phyloP scores from a whole-genome alignment of 371 early-diverging fungal genomes.

The Circinella minor region DNA sequence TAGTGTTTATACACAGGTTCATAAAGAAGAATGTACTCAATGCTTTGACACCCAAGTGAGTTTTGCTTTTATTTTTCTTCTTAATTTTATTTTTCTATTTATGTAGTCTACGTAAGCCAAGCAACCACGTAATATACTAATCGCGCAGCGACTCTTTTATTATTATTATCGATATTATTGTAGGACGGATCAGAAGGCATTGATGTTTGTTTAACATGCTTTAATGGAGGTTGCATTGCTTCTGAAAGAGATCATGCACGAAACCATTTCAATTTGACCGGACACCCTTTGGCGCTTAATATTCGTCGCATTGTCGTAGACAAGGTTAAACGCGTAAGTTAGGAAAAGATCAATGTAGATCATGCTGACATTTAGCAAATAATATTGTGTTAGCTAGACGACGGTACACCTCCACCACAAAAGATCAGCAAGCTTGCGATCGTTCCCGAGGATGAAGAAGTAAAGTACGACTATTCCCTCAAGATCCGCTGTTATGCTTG shows the following conservation, averaged over 20 bases:
- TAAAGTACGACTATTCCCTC: constrained; percentile 72
- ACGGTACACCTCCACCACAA: constrained; percentile 66
- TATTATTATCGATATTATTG: neutral
- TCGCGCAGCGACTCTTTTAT: neutral
- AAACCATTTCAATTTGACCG: constrained; percentile 70
- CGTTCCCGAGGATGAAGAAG: constrained; percentile 70
- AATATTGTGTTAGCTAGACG: constrained; percentile 20
- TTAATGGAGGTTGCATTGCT: constrained; percentile 86
- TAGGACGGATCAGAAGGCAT: constrained; percentile 78
- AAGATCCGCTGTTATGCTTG: constrained; percentile 76
- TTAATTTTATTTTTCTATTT: no score
- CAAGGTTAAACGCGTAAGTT: constrained; percentile 40
- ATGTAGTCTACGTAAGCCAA: no score
- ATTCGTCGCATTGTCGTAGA: constrained; percentile 70
- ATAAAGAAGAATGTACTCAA: constrained; percentile 95
- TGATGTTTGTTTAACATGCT: constrained; percentile 93
- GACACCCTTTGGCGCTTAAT: constrained; percentile 85
- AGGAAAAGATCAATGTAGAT: constrained; percentile 6
- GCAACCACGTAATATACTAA: neutral
- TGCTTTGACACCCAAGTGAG: constrained; percentile 90
- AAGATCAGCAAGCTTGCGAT: constrained; percentile 94
- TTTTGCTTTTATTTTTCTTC: neutral
- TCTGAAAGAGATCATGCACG: constrained; percentile 71
- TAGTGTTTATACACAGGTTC: constrained; percentile 61
- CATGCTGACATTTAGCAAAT: constrained; percentile 5